Evolutionary conservation across 2,329 filamentous ascomycete species (phyloP), one percentile per base, ranked within the genome.

Genomic region (Stenocarpella maydis): DNA sequence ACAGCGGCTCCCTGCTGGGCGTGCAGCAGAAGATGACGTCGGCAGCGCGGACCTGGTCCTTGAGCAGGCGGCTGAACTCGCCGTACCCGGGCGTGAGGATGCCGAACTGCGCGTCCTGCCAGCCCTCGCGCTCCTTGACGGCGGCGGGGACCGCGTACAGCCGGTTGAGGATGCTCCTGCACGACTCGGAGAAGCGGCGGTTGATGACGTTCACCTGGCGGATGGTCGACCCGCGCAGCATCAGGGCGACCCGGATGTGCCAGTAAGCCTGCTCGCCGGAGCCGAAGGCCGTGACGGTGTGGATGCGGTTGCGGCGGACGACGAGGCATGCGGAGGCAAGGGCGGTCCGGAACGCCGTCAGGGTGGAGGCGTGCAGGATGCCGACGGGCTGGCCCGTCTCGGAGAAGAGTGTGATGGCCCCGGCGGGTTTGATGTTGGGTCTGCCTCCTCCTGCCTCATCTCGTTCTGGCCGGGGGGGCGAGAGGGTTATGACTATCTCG

Each of bases 21-120:
- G 94, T 97, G 73, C 93, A 97, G 81, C 93, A 95, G 81, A 97
- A 96, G 45, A 98, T 92, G 12, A 92, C 91, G 75, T 96, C 93
- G 0, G 92, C 88, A 10, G 87, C 88, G 45, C 89, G 83, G 63
- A 98, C 84, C 61, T 93, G 88, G 45, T 91, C 87, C 75, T 91
- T 91, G 43, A 94, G 80, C 24, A 96, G 82, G 1, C 93, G 80
- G 9, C 83, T 79, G 75, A 85, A 90, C 74, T 90, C 95, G 68
- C 87, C 88, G 73, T 95, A 95, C 1, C 87, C 84, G 0, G 90
- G 90, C 7, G 92, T 95, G 58, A 91, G 74, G 24, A 90, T 79
- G 39, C 88, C 88, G 75, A 96, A 95, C 74, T 93, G 90, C 31
- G 90, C 85, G 47, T 87, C 81, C 0, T 80, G 76, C 84, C 91